Evolutionary conservation across 495 filamentous ascomycete genomes (phyloP).

Genomic region (Daldinia decipiens): DNA sequence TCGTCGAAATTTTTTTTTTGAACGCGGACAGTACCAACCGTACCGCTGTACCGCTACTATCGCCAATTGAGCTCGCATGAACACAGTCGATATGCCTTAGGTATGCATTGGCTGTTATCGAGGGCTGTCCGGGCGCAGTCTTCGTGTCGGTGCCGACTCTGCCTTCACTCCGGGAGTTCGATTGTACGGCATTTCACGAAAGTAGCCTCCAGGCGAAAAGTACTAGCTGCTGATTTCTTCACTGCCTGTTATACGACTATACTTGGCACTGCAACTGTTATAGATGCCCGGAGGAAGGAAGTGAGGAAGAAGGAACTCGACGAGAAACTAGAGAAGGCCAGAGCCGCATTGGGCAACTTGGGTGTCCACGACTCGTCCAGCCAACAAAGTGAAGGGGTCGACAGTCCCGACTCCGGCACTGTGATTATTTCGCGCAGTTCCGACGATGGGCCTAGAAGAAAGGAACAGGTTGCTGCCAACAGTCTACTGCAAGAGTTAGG

Average conservation of each 20-base stretch:
- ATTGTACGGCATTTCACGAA: slow-evolving; percentile 65
- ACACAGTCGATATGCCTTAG: slow-evolving; percentile 50
- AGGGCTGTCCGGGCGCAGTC: slow-evolving; percentile 69
- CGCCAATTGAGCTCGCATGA: slow-evolving; percentile 19
- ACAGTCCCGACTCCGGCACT: slow-evolving; percentile 2
- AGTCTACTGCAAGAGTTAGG: slow-evolving; percentile 31
- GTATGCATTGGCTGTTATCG: slow-evolving; percentile 78
- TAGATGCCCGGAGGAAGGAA: slow-evolving; percentile 72
- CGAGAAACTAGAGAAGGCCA: slow-evolving; percentile 61
- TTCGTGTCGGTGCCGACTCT: slow-evolving; percentile 71
- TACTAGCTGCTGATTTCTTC: slow-evolving; percentile 69
- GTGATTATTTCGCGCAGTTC: neutral
- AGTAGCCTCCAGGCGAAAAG: slow-evolving; percentile 60
- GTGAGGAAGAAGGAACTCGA: slow-evolving; percentile 72
- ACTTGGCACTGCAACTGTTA: slow-evolving; percentile 74
- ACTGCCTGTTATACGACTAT: slow-evolving; percentile 78
- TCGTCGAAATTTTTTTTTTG: slow-evolving; percentile 17
- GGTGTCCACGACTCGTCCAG: slow-evolving; percentile 35
- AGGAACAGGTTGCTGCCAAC: neutral
- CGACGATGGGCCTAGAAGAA: neutral
- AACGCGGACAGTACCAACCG: slow-evolving; percentile 4
- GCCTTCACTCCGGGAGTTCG: slow-evolving; percentile 64
- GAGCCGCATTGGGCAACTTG: slow-evolving; percentile 50
- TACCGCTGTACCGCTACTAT: slow-evolving; percentile 2
- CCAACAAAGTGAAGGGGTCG: slow-evolving; percentile 21